These are phyloP conservation scores for Crithidia acanthocephali DNA, from an alignment of 208 protist genomes.

Conservation along the genomic window DNA sequence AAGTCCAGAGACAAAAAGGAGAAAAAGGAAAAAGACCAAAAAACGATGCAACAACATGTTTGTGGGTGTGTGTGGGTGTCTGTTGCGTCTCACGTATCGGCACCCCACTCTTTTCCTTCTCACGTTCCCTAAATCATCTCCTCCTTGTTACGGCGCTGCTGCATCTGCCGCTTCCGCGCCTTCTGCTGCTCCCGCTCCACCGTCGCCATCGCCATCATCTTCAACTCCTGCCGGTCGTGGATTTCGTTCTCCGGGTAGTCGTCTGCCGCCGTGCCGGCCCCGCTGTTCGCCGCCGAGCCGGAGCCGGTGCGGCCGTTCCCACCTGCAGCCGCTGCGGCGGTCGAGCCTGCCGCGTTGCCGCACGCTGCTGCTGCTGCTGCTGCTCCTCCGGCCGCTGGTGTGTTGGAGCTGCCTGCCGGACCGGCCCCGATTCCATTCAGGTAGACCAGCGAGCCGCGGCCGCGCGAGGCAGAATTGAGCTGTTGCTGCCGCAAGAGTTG, in stretches of 20 bases:
- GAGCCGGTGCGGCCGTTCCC: slow-evolving; percentile 1
- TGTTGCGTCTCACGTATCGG: no score
- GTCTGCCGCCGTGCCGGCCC: slow-evolving; percentile 25
- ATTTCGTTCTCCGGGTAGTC: slow-evolving; percentile 91
- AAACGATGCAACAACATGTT: no score
- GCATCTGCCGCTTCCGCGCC: slow-evolving; percentile 66
- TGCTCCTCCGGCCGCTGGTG: not conserved
- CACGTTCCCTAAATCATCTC: slow-evolving; percentile 24
- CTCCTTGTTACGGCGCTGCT: slow-evolving; percentile 54
- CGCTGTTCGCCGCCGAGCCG: not conserved
- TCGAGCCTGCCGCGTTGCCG: not conserved
- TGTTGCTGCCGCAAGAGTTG: slow-evolving; percentile 15
- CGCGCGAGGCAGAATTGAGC: slow-evolving; percentile 11
- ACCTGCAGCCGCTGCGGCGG: not conserved
- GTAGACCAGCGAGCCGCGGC: slow-evolving; percentile 8
- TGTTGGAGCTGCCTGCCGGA: not conserved
- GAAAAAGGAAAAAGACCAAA: no score
- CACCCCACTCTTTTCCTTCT: no score
- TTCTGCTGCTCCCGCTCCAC: slow-evolving; percentile 91
- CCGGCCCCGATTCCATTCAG: not conserved
- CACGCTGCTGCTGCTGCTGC: not conserved
- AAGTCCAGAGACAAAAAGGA: no score
- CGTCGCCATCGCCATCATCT: slow-evolving; percentile 88
- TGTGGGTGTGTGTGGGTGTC: no score
- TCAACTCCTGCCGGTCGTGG: slow-evolving; percentile 84